Percentiles rank a stretch among this genome's conserved stretches.
These are phyloP conservation scores for Pythium oligandrum DNA, from an alignment of 352 stramenopile genomes.

Conservation along the genomic window DNA sequence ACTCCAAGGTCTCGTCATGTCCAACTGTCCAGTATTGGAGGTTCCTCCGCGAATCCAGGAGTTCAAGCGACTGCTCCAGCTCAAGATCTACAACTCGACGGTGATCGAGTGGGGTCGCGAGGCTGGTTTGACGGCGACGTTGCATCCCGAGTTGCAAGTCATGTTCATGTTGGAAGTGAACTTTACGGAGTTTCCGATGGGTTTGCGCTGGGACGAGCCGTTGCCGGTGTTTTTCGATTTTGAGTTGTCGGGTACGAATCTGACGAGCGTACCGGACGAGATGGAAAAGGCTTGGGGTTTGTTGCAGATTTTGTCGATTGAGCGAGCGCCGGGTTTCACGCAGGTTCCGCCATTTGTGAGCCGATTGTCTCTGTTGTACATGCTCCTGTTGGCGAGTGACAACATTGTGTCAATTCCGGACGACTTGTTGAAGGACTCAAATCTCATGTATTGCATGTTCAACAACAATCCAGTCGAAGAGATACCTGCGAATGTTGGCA, in stretches of 20 bases:
- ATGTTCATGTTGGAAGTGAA: conserved; percentile 7
- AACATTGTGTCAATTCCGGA: conserved; percentile 1
- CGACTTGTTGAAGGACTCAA: not conserved
- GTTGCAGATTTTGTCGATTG: not conserved
- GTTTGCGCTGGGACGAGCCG: too few species aligned
- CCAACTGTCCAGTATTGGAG: conserved; percentile 12
- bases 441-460: not conserved
- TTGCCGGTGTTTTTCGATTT: conserved; percentile 2
- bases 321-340: not conserved
- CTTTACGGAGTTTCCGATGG: conserved; percentile 1
- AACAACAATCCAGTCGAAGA: conserved; percentile 2
- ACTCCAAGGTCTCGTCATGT: conserved; percentile 9
- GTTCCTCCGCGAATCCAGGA: conserved; percentile 7
- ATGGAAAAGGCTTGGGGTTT: too few species aligned
- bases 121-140: not conserved
- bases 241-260: conserved; percentile 2
- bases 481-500: not conserved
- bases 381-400: conserved; percentile 1
- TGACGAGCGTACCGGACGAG: not conserved
- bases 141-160: not conserved
- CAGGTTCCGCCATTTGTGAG: not conserved
- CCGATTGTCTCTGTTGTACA: not conserved
- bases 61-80: not conserved
- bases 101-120: conserved; percentile 5
- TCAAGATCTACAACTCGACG: conserved; percentile 22